Evolutionary conservation across 495 filamentous ascomycete genomes (phyloP).

Genomic region (Coniosporium apollinis): DNA sequence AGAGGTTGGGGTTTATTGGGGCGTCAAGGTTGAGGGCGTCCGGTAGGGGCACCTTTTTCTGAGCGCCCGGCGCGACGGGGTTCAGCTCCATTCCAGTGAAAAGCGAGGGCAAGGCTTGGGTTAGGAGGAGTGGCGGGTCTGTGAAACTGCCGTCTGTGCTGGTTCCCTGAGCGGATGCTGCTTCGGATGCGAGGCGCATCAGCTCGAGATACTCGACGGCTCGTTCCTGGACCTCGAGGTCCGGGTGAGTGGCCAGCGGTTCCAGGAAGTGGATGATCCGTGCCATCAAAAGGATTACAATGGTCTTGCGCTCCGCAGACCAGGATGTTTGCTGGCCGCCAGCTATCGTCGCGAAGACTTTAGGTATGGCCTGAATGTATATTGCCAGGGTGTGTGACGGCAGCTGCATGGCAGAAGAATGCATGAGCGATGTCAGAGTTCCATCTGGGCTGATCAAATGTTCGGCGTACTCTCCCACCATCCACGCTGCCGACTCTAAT

Average conservation of each 20-base stretch:
- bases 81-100: constrained; percentile 80
- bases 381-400: constrained; percentile 48
- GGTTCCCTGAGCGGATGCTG: constrained; percentile 46
- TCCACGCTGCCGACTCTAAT: constrained; percentile 60
- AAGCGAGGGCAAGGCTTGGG: constrained; percentile 71
- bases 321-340: constrained; percentile 37
- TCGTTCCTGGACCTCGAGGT: constrained; percentile 89
- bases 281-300: constrained; percentile 55
- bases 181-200: constrained; percentile 68
- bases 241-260: constrained; percentile 57
- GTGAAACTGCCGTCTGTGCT: constrained; percentile 32
- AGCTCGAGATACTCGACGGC: constrained; percentile 84
- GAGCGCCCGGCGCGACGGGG: constrained; percentile 68
- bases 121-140: constrained; percentile 63
- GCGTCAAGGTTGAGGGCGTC: constrained; percentile 54
- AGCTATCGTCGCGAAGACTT: constrained; percentile 56
- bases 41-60: constrained; percentile 73
- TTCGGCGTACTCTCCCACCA: constrained; percentile 70
- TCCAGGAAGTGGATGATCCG: constrained; percentile 71
- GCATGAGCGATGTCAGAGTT: constrained; percentile 55
- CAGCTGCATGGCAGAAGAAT: constrained; percentile 42
- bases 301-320: constrained; percentile 49
- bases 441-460: constrained; percentile 46
- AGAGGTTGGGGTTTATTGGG: constrained; percentile 64
- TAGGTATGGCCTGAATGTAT: constrained; percentile 74